Evolutionary conservation across 1,284 basidiomycete genomes (phyloP), one percentile per base, ranked within the genome.

Genomic region (Ceratobasidium sp.): DNA sequence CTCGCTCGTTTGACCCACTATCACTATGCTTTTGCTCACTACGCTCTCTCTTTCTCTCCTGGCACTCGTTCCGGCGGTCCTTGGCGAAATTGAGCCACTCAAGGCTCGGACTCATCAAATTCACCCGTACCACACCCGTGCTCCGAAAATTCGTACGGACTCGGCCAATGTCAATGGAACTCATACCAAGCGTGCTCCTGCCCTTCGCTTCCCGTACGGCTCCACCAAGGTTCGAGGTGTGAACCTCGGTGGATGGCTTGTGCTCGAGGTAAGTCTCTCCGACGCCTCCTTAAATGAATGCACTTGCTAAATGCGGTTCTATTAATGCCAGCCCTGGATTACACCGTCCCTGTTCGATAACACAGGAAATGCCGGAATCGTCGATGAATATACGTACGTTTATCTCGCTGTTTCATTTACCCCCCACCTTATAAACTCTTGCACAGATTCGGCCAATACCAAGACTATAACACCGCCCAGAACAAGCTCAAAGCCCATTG

Each of bases 361-460:
- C 51, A 81, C 80, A 3, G 75, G 75, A 46, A 92, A 95, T 84
- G 81, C 85, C 28, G 86, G 84, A 60, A 93, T 88, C 68, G 82
- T 96, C 77, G 95, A 97, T 84, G 95, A 98, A 85, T 98, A 90
- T 87, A 97, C 97, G 0, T 91, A 92, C 81, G 82, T 90, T 88
- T 39, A 85, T 83, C 2, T 73, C 90, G 51, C 46, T 49, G 46
- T 49, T 49, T 33, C 33, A 18, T 1, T 12, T 51, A 20, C 0
- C 44, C 5, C 23, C 4, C 2, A 13, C 15, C 39, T 3, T 23
- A 40, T 28, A 51, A 18, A 28, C 28, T 53, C 49, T 3, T 64
- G 33, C 33, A 20, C 89, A 89, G 87, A 79, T 97, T 87, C 77
- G 82, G 84, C 71, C 82, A 84, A 71, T 82, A 83, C 72, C 86